These are phyloP conservation scores for Trapa bicornis DNA, from an alignment of 345 rosid species.

Conservation along the genomic window DNA sequence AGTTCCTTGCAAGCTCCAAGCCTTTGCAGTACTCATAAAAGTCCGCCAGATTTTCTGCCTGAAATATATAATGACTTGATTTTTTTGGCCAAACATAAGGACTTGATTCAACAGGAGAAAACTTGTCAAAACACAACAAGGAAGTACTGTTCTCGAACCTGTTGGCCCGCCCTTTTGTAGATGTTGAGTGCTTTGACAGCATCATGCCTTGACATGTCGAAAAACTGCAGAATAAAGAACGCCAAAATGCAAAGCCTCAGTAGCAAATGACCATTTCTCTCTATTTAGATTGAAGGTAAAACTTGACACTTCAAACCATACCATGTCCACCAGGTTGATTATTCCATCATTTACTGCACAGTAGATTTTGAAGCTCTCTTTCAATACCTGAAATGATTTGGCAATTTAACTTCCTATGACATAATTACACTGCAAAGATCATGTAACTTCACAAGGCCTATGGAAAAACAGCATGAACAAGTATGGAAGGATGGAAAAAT, in stretches of 20 bases:
- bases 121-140: not conserved
- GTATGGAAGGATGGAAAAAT: no score
- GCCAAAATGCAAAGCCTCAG: not conserved
- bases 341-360: slow-evolving; percentile 94
- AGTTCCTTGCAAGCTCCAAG: slow-evolving; percentile 87
- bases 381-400: slow-evolving; percentile 39
- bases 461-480: not conserved
- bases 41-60: slow-evolving; percentile 83
- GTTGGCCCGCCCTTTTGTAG: slow-evolving; percentile 86
- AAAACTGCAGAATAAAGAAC: slow-evolving; percentile 37
- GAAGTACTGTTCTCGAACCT: slow-evolving; percentile 28
- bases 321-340: slow-evolving; percentile 95
- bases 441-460: not conserved
- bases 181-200: slow-evolving; percentile 80
- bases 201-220: slow-evolving; percentile 89
- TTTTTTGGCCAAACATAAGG: not conserved
- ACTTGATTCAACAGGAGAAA: not conserved
- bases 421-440: not conserved
- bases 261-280: not conserved
- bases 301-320: slow-evolving; percentile 5
- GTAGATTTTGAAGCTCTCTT: slow-evolving; percentile 94
- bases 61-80: not conserved
- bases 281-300: not conserved
- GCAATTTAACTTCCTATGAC: not conserved
- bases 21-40: slow-evolving; percentile 92